Evolutionary conservation across 257 asterid genomes (phyloP), one percentile per base, ranked within the genome.

Genomic region (Echium plantagineum): DNA sequence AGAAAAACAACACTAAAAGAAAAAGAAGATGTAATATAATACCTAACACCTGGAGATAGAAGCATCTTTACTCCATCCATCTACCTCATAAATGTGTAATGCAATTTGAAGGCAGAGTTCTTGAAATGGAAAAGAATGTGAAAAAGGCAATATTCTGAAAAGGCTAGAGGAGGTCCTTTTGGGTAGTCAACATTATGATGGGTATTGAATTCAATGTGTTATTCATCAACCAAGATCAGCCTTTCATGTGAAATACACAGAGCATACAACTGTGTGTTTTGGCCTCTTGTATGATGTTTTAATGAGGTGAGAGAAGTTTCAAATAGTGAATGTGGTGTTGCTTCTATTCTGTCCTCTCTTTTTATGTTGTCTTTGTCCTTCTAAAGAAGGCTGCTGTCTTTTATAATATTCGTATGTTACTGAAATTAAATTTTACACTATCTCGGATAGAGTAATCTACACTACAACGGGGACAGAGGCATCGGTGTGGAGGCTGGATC

Each of bases 231-330:
- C 73, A 70, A 67, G 81, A 83, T 77, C 94, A 82, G 85, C 77
- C 87, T 86, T 81, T 84, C 95, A 86, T 89, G 95, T 89, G 97
- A 81, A 82, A 66, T 59, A 49, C 76, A 81, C 85, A 86, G 75
- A 74, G 96, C 77, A 80, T 80, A 93, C 96, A 84, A 78, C 90
- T 90, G 94, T 84, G 80, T 77, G 76, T 64, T 75, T 78, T 86
- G 94, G 90, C 84, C 63, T 78, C 72, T 82, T 82, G 58, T 72
- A 63, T 71, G 70, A 66, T n/a, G 79, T 77, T 76, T 74, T 71
- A 75, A 66, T 67, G 70, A 68, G 73, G 60, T 62, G 38, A 38
- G 58, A 21, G 65, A 31, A 48, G 60, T 54, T n/a, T 18, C 20
- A 22, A 38, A 62, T 69, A 54, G 55, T 63, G 17, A 60, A 55